Conservation (phyloP, 345 rosid species). For the Arabidopsis suecica region DNA sequence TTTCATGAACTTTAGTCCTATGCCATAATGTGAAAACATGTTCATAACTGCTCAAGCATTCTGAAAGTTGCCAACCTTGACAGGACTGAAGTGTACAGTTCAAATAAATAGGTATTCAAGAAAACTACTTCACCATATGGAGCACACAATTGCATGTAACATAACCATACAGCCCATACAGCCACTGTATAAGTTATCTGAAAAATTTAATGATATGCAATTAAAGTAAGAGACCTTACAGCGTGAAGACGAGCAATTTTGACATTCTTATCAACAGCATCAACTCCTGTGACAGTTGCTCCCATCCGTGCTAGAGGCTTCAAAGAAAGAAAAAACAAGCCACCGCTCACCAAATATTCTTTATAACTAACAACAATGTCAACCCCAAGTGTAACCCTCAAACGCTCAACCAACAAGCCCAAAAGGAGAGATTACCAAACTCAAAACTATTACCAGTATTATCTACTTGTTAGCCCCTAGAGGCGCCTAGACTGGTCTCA, state of each 20-base stretch:
- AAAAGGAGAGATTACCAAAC: not conserved
- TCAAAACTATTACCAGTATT: not conserved
- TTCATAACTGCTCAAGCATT: not conserved
- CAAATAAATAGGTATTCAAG: not conserved
- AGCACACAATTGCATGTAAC: not conserved
- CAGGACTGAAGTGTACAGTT: not conserved
- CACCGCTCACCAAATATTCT: slow-evolving; percentile 11
- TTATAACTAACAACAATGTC: slow-evolving; percentile 19
- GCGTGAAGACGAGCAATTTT: slow-evolving; percentile 92
- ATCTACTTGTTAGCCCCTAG: not conserved
- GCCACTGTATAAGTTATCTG: not conserved
- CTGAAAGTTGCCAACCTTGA: not conserved
- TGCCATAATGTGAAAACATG: not conserved
- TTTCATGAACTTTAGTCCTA: slow-evolving; percentile 1
- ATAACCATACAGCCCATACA: not conserved
- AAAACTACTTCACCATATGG: slow-evolving; percentile 12
- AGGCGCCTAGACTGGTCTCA: not conserved
- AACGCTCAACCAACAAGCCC: slow-evolving; percentile 8
- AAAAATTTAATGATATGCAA: slow-evolving; percentile 3
- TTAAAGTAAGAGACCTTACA: slow-evolving; percentile 56
- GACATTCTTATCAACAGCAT: slow-evolving; percentile 91
- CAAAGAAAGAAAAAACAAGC: slow-evolving; percentile 37
- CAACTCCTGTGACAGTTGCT: slow-evolving; percentile 90
- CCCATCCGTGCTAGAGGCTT: slow-evolving; percentile 99
- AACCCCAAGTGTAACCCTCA: slow-evolving; percentile 13